Evolutionary conservation across 2,329 filamentous ascomycete genomes (phyloP).

Genomic region (Epichloe gansuensis): DNA sequence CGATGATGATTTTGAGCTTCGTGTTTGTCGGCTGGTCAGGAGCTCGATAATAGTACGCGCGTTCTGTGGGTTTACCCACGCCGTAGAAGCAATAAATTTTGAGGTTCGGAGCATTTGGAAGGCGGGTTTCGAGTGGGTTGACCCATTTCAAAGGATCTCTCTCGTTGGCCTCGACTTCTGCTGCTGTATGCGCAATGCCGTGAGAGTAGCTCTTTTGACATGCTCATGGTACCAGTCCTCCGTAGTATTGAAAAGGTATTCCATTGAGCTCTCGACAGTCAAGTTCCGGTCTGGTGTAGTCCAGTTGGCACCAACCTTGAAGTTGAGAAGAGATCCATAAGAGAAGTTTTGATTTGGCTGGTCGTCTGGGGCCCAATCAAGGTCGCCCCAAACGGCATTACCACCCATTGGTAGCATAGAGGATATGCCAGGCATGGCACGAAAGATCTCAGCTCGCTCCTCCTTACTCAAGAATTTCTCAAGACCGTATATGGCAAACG

Average conservation of each 20-base stretch:
- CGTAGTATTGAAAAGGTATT: slow-evolving; percentile 64
- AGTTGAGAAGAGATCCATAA: slow-evolving; percentile 77
- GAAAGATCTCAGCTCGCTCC: slow-evolving; percentile 86
- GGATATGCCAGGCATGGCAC: slow-evolving; percentile 91
- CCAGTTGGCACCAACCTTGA: slow-evolving; percentile 53
- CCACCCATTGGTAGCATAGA: slow-evolving; percentile 95
- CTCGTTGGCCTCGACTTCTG: slow-evolving; percentile 74
- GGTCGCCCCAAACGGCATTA: slow-evolving; percentile 87
- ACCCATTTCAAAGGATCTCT: slow-evolving; percentile 76
- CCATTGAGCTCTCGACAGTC: slow-evolving; percentile 64
- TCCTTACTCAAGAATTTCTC: slow-evolving; percentile 89
- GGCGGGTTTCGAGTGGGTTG: slow-evolving; percentile 80
- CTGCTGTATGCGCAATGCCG: slow-evolving; percentile 68
- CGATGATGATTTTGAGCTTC: slow-evolving; percentile 62
- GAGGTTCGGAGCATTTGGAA: slow-evolving; percentile 76
- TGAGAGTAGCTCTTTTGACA: slow-evolving; percentile 71
- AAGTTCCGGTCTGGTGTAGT: slow-evolving; percentile 60
- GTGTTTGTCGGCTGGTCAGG: slow-evolving; percentile 53
- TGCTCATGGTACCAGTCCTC: slow-evolving; percentile 78
- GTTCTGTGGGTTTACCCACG: slow-evolving; percentile 84
- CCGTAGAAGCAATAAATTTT: slow-evolving; percentile 98
- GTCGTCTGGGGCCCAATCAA: slow-evolving; percentile 82
- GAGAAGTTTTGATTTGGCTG: slow-evolving; percentile 56
- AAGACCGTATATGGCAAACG: slow-evolving; percentile 90
- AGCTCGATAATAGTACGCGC: slow-evolving; percentile 77